Conservation (phyloP, 768 basidiomycete species). For the Cubamyces lactineus region DNA sequence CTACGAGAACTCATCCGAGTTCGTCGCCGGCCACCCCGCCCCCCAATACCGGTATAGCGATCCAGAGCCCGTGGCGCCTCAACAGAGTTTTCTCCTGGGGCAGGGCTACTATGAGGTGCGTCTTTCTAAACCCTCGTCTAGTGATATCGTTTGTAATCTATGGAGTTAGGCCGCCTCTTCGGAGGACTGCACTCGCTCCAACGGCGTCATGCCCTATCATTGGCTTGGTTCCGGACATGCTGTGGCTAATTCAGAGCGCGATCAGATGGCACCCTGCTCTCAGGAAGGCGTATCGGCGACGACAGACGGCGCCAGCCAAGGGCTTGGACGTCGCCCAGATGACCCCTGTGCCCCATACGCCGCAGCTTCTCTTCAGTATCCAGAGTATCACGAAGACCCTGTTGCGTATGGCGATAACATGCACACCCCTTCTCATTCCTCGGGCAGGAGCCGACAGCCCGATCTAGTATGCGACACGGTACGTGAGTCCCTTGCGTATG, state of each 20-base stretch:
- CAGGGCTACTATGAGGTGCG: conserved; percentile 6
- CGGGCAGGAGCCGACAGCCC: neutral
- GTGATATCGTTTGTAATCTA: neutral
- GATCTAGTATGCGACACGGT: conserved; percentile 17
- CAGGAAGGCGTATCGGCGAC: neutral
- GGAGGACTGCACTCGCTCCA: conserved; percentile 3
- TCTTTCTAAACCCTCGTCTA: neutral
- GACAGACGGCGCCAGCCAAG: neutral
- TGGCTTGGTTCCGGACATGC: conserved; percentile 4
- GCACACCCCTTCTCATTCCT: neutral
- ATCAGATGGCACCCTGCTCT: neutral
- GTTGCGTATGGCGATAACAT: conserved; percentile 3
- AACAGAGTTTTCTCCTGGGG: conserved; percentile 5
- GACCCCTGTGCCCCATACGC: neutral
- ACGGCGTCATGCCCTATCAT: conserved; percentile 5
- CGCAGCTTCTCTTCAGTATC: conserved; percentile 3
- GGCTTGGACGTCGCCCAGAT: neutral
- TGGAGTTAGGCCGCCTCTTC: neutral
- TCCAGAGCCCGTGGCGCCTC: neutral
- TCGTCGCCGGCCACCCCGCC: conserved; percentile 3
- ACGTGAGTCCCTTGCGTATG: neutral
- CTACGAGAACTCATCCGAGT: conserved; percentile 3
- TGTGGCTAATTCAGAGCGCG: neutral
- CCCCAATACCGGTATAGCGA: conserved; percentile 11
- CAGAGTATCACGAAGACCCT: conserved; percentile 1